These are phyloP conservation scores for Fraxinus sp. DNA, from an alignment of 305 asterid species.

Conservation along the genomic window DNA sequence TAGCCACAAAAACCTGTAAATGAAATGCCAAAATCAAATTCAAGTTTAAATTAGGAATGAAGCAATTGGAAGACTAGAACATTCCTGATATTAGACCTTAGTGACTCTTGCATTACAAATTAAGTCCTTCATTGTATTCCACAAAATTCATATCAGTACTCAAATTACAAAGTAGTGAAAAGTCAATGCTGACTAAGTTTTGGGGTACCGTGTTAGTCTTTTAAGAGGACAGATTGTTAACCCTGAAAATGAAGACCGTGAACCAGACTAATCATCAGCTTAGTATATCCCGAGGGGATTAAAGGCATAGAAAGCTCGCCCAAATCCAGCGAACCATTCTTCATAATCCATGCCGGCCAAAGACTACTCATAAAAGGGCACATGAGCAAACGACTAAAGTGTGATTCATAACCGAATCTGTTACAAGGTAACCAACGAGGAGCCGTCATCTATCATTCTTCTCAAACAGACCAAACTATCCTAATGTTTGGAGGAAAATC, in stretches of 20 bases:
- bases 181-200: background rate
- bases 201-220: background rate
- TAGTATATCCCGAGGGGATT: background rate
- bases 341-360: background rate
- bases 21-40: conserved; percentile 13
- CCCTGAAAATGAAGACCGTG: background rate
- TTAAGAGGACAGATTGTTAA: background rate
- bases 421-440: background rate
- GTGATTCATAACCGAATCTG: background rate
- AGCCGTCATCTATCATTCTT: background rate
- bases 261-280: background rate
- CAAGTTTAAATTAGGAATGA: conserved; percentile 17
- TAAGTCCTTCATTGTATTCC: background rate
- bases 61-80: conserved; percentile 9
- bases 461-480: background rate
- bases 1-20: conserved; percentile 89
- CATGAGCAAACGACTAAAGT: background rate
- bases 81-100: background rate
- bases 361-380: background rate
- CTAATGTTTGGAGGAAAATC: background rate
- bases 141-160: background rate
- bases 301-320: background rate
- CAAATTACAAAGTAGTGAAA: background rate
- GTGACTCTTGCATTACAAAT: background rate
- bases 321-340: background rate